Conservation (phyloP, 495 filamentous ascomycete genomes). For the Aspergillus coremiiformis region DNA sequence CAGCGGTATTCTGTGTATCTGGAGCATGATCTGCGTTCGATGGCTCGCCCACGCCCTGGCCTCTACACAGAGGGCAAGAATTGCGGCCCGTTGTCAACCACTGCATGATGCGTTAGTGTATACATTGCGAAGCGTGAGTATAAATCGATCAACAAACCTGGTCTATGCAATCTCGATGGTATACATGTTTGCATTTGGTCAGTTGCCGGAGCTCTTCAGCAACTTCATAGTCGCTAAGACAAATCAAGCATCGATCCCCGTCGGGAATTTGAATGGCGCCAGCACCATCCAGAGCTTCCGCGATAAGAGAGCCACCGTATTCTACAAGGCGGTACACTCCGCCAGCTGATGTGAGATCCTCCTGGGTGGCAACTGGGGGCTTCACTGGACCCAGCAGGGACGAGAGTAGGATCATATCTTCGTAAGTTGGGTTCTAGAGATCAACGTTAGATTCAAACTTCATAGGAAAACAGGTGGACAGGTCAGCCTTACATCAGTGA, state of each 20-base stretch:
- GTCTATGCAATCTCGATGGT: slow-evolving; percentile 70
- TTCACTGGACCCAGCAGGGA: slow-evolving; percentile 67
- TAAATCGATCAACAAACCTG: slow-evolving; percentile 44
- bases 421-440: slow-evolving; percentile 61
- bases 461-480: background rate
- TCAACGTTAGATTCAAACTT: slow-evolving; percentile 9
- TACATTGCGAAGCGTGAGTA: background rate
- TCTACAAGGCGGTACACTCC: slow-evolving; percentile 49
- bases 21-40: slow-evolving; percentile 16
- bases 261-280: slow-evolving; percentile 44
- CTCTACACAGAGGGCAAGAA: slow-evolving; percentile 67
- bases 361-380: slow-evolving; percentile 61
- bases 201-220: slow-evolving; percentile 57
- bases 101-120: slow-evolving; percentile 29
- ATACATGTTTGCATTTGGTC: slow-evolving; percentile 61
- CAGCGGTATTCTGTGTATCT: slow-evolving; percentile 17
- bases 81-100: slow-evolving; percentile 76
- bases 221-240: slow-evolving; percentile 61
- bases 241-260: slow-evolving; percentile 63
- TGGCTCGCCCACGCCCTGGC: slow-evolving; percentile 54
- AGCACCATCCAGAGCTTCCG: slow-evolving; percentile 41
- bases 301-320: slow-evolving; percentile 41
- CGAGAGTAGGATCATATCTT: slow-evolving; percentile 71
- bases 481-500: slow-evolving; percentile 54
- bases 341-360: slow-evolving; percentile 58